These are phyloP conservation scores for Artemisia tridentata DNA, from an alignment of 129 eudicot genomes.

Conservation along the genomic window DNA sequence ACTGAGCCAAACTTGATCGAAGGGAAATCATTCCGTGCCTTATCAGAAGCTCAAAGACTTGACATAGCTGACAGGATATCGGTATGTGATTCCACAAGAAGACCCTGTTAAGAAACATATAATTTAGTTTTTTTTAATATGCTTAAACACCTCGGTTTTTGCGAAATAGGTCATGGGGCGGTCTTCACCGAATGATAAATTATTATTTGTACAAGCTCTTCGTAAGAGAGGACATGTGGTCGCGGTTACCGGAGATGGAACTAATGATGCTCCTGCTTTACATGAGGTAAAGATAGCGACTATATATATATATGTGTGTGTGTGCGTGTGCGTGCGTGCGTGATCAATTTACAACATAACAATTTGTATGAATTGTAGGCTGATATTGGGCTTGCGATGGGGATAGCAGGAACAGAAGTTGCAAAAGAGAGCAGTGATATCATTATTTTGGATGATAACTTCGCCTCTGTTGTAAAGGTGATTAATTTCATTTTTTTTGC, in stretches of 20 bases:
- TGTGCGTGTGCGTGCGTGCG: too few species aligned
- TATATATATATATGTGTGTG: too few species aligned
- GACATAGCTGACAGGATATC: conserved; percentile 69
- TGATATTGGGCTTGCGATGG: conserved; percentile 98
- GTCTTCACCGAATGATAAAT: conserved; percentile 92
- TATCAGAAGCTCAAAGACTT: conserved; percentile 56
- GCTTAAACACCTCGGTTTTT: not conserved
- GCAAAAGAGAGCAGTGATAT: conserved; percentile 94
- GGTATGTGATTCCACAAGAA: conserved; percentile 34
- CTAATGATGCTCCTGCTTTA: conserved; percentile 97
- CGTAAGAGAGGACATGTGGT: conserved; percentile 86
- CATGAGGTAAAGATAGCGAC: conserved; percentile 55
- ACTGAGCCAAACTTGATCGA: conserved; percentile 80
- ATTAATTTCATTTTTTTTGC: conserved; percentile 17
- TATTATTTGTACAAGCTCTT: conserved; percentile 89
- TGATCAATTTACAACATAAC: too few species aligned
- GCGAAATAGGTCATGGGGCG: conserved; percentile 86
- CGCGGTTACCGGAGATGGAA: conserved; percentile 98
- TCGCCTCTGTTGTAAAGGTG: conserved; percentile 89
- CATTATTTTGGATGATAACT: conserved; percentile 86
- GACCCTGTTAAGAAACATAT: not conserved
- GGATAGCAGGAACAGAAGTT: conserved; percentile 90
- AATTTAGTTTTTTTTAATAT: not conserved
- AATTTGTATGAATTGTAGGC: conserved; percentile 46
- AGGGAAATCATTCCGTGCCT: conserved; percentile 77